Conservation (phyloP, 169 alveolate species). For the Cystoisospora suis region DNA sequence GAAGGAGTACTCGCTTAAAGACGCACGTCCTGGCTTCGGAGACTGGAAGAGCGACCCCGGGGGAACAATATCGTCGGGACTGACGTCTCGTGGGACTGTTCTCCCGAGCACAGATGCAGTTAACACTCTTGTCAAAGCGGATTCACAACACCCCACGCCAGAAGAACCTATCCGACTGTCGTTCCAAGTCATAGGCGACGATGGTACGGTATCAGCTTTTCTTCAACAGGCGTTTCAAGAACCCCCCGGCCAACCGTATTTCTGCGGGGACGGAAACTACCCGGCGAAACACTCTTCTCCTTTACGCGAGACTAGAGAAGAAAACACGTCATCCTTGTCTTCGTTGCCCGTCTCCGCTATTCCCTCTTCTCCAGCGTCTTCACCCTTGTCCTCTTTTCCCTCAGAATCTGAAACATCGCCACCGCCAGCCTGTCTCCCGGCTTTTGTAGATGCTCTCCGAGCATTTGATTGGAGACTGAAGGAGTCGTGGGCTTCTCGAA, state of each 20-base stretch:
- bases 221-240: too few relatives aligned
- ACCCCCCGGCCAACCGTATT: not conserved
- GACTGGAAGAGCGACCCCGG: too few relatives aligned
- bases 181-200: not conserved
- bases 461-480: conserved; percentile 39
- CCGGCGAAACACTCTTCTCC: not conserved
- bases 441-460: conserved; percentile 33
- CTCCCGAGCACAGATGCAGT: not conserved
- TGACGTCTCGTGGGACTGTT: not conserved
- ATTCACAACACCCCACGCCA: not conserved
- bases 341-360: not conserved
- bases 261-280: not conserved
- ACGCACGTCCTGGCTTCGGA: not conserved
- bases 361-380: too few relatives aligned
- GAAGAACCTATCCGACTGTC: not conserved
- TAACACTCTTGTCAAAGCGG: not conserved
- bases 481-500: conserved; percentile 40
- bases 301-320: not conserved
- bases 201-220: too few relatives aligned
- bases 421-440: conserved; percentile 28
- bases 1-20: too few relatives aligned
- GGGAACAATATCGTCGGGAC: not conserved
- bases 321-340: not conserved
- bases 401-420: too few relatives aligned
- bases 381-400: too few relatives aligned